phyloP scores from a whole-genome alignment of 2,329 filamentous ascomycete species.

The Aspergillus sp. region DNA sequence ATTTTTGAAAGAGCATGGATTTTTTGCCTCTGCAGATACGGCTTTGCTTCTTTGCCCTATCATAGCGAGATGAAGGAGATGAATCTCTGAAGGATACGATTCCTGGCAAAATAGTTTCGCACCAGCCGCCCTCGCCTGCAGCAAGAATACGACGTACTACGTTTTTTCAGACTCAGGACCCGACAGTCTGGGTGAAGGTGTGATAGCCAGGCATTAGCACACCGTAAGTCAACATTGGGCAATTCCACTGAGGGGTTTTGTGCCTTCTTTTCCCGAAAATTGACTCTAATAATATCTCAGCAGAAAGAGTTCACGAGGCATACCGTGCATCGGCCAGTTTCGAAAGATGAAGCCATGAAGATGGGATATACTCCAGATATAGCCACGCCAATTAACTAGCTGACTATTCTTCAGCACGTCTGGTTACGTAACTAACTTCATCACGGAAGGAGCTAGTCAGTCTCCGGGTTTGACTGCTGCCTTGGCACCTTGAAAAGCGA shows the following conservation, averaged over 20 bases:
- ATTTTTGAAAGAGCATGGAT: neutral
- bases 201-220: slow-evolving; percentile 27
- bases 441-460: slow-evolving; percentile 3
- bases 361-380: neutral
- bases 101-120: slow-evolving; percentile 8
- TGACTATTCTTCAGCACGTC: neutral
- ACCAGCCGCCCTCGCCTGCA: slow-evolving; percentile 17
- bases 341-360: neutral
- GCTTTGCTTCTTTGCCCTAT: neutral
- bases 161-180: slow-evolving; percentile 12
- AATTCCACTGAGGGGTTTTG: slow-evolving; percentile 16
- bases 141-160: slow-evolving; percentile 13
- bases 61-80: neutral
- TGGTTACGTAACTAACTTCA: slow-evolving; percentile 5
- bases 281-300: neutral
- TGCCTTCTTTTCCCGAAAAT: neutral
- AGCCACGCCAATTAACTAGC: too few relatives aligned
- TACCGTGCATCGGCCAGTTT: neutral
- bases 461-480: neutral
- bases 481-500: neutral
- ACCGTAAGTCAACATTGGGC: slow-evolving; percentile 13
- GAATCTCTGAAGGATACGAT: slow-evolving; percentile 12
- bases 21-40: neutral
- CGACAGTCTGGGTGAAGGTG: slow-evolving; percentile 27
- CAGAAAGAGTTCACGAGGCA: neutral